phyloP scores from a whole-genome alignment of 1,284 basidiomycete genomes.

The Irpex rosettiformis region DNA sequence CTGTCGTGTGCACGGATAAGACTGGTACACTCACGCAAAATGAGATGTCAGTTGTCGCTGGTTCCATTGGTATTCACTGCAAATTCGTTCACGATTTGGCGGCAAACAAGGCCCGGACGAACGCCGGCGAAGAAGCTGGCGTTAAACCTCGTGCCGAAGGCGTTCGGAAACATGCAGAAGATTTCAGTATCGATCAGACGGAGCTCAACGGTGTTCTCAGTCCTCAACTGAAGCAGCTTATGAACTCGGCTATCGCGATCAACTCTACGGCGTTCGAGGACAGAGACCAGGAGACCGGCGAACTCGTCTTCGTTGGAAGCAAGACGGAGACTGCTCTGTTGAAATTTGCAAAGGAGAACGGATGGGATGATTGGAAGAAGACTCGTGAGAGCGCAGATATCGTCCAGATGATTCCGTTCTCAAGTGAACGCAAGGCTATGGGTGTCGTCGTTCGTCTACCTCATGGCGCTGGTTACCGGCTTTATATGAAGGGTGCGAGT shows the following conservation, averaged over 20 bases:
- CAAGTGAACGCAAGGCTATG: slow-evolving; percentile 95
- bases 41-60: slow-evolving; percentile 94
- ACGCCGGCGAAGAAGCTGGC: slow-evolving; percentile 58
- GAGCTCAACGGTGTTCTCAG: slow-evolving; percentile 67
- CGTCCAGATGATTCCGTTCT: slow-evolving; percentile 93
- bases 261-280: slow-evolving; percentile 98
- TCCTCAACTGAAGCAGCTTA: slow-evolving; percentile 59
- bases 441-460: slow-evolving; percentile 76
- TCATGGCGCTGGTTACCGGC: slow-evolving; percentile 53
- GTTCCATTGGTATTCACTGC: slow-evolving; percentile 88
- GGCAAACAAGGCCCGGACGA: slow-evolving; percentile 73
- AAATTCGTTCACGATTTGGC: slow-evolving; percentile 86
- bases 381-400: slow-evolving; percentile 68
- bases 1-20: slow-evolving; percentile 96
- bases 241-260: slow-evolving; percentile 87
- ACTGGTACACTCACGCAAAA: slow-evolving; percentile 94
- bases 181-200: slow-evolving; percentile 84
- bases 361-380: slow-evolving; percentile 77
- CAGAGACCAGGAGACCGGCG: slow-evolving; percentile 60
- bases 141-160: slow-evolving; percentile 24
- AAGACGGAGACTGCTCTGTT: slow-evolving; percentile 97
- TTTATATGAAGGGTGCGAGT: slow-evolving; percentile 91
- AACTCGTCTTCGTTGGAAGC: slow-evolving; percentile 80
- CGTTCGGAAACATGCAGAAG: slow-evolving; percentile 46
- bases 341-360: slow-evolving; percentile 83